Percentiles rank a stretch among this genome's conserved stretches.
Evolutionary conservation across 768 basidiomycete genomes (phyloP).

Genomic region (Serendipita sp.): DNA sequence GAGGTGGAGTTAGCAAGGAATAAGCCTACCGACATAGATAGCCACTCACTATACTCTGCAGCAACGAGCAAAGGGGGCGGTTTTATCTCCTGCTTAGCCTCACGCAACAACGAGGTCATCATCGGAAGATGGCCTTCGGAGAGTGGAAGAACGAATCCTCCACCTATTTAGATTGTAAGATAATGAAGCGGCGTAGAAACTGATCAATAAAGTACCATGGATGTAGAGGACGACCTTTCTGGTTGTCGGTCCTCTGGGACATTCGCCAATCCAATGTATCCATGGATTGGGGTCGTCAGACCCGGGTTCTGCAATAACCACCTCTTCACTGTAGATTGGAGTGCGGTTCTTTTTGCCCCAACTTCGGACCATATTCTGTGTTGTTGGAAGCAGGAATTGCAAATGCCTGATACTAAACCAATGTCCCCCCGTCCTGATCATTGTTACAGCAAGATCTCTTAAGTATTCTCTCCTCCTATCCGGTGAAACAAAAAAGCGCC

Average conservation of each 20-base stretch:
- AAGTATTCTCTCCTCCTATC: background rate
- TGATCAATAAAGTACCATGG: background rate
- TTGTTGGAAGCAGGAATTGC: background rate
- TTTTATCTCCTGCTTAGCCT: background rate
- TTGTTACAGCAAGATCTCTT: background rate
- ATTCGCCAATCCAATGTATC: background rate
- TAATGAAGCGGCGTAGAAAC: background rate
- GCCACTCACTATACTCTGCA: background rate
- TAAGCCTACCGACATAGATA: background rate
- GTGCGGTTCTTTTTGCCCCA: background rate
- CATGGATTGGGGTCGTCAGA: background rate
- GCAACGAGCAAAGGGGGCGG: background rate
- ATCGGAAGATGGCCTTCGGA: background rate
- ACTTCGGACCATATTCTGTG: background rate
- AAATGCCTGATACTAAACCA: background rate
- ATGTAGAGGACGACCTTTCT: conserved; percentile 1
- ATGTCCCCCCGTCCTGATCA: background rate
- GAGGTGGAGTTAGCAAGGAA: background rate
- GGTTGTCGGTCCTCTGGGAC: background rate
- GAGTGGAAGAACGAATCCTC: background rate
- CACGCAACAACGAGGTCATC: background rate
- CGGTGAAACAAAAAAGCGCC: background rate
- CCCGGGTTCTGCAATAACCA: background rate
- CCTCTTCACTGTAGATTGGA: background rate
- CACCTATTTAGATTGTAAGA: background rate